Percentiles rank a stretch among this genome's conserved stretches.
Conservation (phyloP, 2,329 filamentous ascomycete genomes). For the Hymenoscyphus scutula region DNA sequence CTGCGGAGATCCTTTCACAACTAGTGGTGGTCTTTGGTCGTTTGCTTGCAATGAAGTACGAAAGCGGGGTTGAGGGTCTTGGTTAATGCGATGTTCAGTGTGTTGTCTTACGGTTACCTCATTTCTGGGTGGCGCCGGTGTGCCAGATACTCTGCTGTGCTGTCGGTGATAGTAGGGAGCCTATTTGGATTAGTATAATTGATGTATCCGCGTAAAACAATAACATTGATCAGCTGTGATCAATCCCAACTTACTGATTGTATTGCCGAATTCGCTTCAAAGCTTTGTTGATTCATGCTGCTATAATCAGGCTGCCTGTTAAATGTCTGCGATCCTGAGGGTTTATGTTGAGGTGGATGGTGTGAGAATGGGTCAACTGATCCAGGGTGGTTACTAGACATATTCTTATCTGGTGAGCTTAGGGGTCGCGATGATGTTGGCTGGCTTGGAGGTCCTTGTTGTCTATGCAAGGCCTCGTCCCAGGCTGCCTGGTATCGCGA, state of each 20-base stretch:
- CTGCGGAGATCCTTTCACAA: slow-evolving; percentile 31
- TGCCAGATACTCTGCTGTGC: slow-evolving; percentile 17
- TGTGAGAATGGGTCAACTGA: not conserved
- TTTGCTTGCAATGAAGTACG: slow-evolving; percentile 21
- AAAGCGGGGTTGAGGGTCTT: slow-evolving; percentile 21
- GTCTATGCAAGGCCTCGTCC: slow-evolving; percentile 34
- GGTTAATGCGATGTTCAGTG: slow-evolving; percentile 27
- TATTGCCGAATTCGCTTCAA: not conserved
- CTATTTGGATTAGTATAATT: slow-evolving; percentile 24
- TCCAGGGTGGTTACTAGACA: not conserved
- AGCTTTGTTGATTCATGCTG: slow-evolving; percentile 2
- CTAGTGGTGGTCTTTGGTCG: slow-evolving; percentile 31
- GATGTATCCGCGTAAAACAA: not conserved
- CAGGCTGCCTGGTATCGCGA: slow-evolving; percentile 38
- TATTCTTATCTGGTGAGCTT: not conserved
- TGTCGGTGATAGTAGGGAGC: slow-evolving; percentile 21
- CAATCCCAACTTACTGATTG: slow-evolving; percentile 12
- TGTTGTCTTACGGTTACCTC: slow-evolving; percentile 31
- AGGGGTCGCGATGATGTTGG: not conserved
- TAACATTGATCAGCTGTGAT: not conserved
- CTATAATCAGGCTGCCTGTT: slow-evolving; percentile 5
- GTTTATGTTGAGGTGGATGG: slow-evolving; percentile 5
- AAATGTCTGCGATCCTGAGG: not conserved
- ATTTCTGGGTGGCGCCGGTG: slow-evolving; percentile 19
- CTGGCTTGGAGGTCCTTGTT: slow-evolving; percentile 17